A percentile compares a stretch with the other conserved stretches of the same genome.
Conservation (phyloP, 495 filamentous ascomycete species). For the Saxispiralis lemnorum region DNA sequence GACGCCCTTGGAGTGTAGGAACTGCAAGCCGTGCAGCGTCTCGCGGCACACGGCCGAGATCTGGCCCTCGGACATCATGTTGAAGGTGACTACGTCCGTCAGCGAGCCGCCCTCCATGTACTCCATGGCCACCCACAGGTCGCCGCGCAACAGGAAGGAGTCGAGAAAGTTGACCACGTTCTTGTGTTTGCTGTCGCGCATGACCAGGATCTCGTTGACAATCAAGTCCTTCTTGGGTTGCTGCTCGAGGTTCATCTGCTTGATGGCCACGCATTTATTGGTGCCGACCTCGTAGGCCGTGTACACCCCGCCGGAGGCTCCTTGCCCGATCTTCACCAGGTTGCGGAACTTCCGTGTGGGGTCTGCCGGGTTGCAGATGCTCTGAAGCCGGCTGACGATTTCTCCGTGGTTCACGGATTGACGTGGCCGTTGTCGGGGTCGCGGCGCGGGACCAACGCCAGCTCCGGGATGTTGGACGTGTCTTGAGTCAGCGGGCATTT, state of each 20-base stretch:
- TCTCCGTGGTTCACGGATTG: conserved; percentile 56
- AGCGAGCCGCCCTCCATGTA: conserved; percentile 97
- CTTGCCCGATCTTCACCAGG: conserved; percentile 90
- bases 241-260: conserved; percentile 98
- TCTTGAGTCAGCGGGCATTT: conserved; percentile 36
- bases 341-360: conserved; percentile 72
- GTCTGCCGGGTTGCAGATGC: conserved; percentile 78
- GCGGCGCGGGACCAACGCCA: conserved; percentile 37
- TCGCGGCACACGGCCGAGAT: conserved; percentile 91
- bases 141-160: conserved; percentile 72
- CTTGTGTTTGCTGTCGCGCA: conserved; percentile 96
- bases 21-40: conserved; percentile 76
- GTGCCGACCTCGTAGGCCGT: conserved; percentile 72
- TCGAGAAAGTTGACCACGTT: conserved; percentile 99
- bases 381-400: conserved; percentile 62
- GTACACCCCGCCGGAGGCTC: conserved; percentile 88
- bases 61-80: conserved; percentile 94
- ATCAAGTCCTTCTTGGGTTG: conserved; percentile 98
- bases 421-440: conserved; percentile 58
- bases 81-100: conserved; percentile 96
- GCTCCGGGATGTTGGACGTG: conserved; percentile 28
- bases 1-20: conserved; percentile 91
- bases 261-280: conserved; percentile 86
- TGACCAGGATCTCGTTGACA: conserved; percentile 96
- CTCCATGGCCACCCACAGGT: conserved; percentile 98